These are phyloP conservation scores for Oxyria digyna DNA, from an alignment of 148 eudicot genomes.

Conservation along the genomic window DNA sequence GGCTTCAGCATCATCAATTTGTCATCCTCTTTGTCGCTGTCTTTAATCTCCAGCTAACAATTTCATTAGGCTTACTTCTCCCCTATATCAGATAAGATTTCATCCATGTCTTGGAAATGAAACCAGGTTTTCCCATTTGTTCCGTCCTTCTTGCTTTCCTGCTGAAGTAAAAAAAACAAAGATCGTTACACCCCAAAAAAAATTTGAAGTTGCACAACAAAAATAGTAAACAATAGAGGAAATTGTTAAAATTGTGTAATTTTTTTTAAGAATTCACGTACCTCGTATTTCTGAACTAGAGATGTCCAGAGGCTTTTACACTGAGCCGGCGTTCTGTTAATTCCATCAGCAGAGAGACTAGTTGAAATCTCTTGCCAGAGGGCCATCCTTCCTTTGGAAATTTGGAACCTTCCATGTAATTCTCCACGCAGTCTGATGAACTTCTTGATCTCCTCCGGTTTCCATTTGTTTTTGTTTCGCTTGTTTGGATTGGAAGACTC, in stretches of 20 bases:
- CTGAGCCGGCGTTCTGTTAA: conserved; percentile 72
- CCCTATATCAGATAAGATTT: conserved; percentile 41
- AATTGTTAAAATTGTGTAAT: too few relatives aligned
- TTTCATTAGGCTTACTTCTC: conserved; percentile 27
- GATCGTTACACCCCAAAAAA: too few relatives aligned
- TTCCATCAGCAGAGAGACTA: conserved; percentile 47
- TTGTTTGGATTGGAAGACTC: conserved; percentile 41
- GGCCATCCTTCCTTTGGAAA: conserved; percentile 72
- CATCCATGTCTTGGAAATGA: conserved; percentile 47
- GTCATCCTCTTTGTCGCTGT: neutral
- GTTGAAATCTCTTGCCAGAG: conserved; percentile 93
- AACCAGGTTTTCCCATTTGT: conserved; percentile 51
- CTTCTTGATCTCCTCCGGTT: conserved; percentile 69
- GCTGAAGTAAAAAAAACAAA: conserved; percentile 20
- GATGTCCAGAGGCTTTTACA: conserved; percentile 97
- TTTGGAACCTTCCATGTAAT: conserved; percentile 62
- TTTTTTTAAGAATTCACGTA: conserved; percentile 20
- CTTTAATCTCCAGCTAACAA: neutral
- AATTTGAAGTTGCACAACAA: too few relatives aligned
- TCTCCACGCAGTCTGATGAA: conserved; percentile 68
- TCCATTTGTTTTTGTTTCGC: conserved; percentile 86
- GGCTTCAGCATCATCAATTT: neutral
- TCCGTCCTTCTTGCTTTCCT: conserved; percentile 54
- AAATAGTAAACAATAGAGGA: neutral
- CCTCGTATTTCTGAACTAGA: conserved; percentile 86